Evolutionary conservation across 305 asterid genomes (phyloP).

Genomic region (Solanum hybrid): DNA sequence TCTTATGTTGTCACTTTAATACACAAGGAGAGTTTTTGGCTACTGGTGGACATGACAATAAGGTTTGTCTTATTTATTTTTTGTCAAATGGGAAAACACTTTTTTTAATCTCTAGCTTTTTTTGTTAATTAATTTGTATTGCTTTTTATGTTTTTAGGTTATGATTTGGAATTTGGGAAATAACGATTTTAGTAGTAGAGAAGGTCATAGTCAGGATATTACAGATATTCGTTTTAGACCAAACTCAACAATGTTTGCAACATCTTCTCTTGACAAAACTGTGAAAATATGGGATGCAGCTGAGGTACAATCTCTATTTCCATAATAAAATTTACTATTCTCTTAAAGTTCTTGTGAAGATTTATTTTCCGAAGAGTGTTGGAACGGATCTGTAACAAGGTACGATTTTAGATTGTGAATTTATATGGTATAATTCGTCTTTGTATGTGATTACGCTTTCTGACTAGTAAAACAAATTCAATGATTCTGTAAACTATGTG

Average conservation of each 20-base stretch:
- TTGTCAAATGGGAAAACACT: neutral
- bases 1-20: neutral
- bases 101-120: neutral
- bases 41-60: neutral
- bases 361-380: neutral
- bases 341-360: neutral
- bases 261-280: constrained; percentile 33
- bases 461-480: too few relatives aligned
- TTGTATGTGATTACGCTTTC: neutral
- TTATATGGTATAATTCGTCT: too few relatives aligned
- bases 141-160: constrained; percentile 15
- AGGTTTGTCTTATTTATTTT: neutral
- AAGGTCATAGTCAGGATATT: neutral
- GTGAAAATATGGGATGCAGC: neutral
- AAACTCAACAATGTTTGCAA: constrained; percentile 25
- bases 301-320: neutral
- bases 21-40: neutral
- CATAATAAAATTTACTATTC: neutral
- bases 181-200: neutral
- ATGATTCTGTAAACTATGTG: neutral
- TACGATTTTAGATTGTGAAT: neutral
- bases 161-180: constrained; percentile 20
- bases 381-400: neutral
- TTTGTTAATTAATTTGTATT: neutral
- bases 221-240: neutral